Evolutionary conservation across 257 asterid species (phyloP).

Genomic region (Misopates orontium): DNA sequence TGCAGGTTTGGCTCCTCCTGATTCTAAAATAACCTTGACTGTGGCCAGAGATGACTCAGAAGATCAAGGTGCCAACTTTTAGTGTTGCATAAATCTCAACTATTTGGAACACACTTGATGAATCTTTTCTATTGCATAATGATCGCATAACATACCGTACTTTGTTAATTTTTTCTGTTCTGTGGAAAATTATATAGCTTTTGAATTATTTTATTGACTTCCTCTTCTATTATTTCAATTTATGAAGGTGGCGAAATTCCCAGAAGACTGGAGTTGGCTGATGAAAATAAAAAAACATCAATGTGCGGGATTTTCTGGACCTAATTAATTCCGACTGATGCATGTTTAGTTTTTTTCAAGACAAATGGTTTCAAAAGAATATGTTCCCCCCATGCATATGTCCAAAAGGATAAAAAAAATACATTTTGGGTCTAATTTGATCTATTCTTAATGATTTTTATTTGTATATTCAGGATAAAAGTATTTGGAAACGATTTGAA

Average conservation of each 20-base stretch:
- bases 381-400: slow-evolving; percentile 1
- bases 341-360: slow-evolving; percentile 19
- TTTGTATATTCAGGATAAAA: slow-evolving; percentile 44
- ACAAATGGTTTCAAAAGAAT: neutral
- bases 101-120: neutral
- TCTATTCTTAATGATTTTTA: slow-evolving; percentile 17
- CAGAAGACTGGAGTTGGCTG: slow-evolving; percentile 34
- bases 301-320: slow-evolving; percentile 40
- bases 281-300: slow-evolving; percentile 40
- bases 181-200: slow-evolving; percentile 3
- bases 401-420: neutral
- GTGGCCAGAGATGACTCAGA: slow-evolving; percentile 44
- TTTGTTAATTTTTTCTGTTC: slow-evolving; percentile 5
- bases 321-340: slow-evolving; percentile 17
- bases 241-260: slow-evolving; percentile 46
- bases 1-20: slow-evolving; percentile 70
- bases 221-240: slow-evolving; percentile 27
- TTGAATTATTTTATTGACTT: slow-evolving; percentile 25
- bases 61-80: slow-evolving; percentile 51
- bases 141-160: slow-evolving; percentile 6
- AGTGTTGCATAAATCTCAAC: slow-evolving; percentile 14
- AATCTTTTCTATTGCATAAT: slow-evolving; percentile 16
- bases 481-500: slow-evolving; percentile 62
- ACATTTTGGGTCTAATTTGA: slow-evolving; percentile 14
- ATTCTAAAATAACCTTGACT: slow-evolving; percentile 47